phyloP scores from a whole-genome alignment of 768 basidiomycete genomes.

The Leccinellum rugosiceps region DNA sequence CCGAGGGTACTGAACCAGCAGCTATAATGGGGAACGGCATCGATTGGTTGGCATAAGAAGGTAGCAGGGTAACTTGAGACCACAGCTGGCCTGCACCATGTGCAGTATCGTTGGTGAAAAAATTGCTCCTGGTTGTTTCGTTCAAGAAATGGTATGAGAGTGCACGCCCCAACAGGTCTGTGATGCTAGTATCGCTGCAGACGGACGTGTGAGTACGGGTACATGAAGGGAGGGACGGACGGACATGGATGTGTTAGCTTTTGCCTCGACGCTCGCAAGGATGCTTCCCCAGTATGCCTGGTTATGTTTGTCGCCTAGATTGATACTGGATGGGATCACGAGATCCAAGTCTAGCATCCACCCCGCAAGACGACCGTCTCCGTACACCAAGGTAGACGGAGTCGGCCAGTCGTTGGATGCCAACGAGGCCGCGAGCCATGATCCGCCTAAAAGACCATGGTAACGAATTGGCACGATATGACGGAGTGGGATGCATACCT shows the following conservation, averaged over 20 bases:
- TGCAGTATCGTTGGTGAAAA: conserved; percentile 54
- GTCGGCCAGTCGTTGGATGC: conserved; percentile 62
- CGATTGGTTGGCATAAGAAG: conserved; percentile 45
- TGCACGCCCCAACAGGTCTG: conserved; percentile 61
- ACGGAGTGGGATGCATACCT: conserved; percentile 36
- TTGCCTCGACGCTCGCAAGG: conserved; percentile 53
- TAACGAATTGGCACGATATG: not conserved
- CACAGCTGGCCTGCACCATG: conserved; percentile 76
- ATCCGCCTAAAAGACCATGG: conserved; percentile 44
- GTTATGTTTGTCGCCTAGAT: conserved; percentile 45
- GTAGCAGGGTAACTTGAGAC: conserved; percentile 52
- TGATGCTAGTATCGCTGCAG: conserved; percentile 57
- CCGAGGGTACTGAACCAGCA: conserved; percentile 50
- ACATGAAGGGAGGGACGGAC: conserved; percentile 17
- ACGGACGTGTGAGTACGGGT: not conserved
- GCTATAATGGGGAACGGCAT: conserved; percentile 70
- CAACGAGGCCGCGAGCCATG: conserved; percentile 66
- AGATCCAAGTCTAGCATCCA: conserved; percentile 60
- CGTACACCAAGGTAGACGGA: conserved; percentile 56
- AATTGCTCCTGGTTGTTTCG: conserved; percentile 54
- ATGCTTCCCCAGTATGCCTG: conserved; percentile 53
- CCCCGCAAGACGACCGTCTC: conserved; percentile 46
- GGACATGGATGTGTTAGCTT: conserved; percentile 52
- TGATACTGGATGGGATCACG: conserved; percentile 49
- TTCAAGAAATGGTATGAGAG: conserved; percentile 74